Evolutionary conservation across 2,329 filamentous ascomycete genomes (phyloP).

Genomic region (Tricladium varicosporioides): DNA sequence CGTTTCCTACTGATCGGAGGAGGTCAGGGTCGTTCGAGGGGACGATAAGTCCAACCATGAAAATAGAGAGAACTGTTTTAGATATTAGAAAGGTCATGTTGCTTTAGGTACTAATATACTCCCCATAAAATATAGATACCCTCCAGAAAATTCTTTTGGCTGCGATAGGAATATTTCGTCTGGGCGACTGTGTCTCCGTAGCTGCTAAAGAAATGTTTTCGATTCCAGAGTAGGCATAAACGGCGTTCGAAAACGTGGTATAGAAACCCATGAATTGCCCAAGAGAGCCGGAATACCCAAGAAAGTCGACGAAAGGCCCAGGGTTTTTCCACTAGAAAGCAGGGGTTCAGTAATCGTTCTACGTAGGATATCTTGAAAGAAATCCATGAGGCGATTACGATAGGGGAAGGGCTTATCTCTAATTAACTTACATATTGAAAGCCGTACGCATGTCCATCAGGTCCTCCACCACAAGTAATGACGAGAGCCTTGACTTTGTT

Average conservation of each 20-base stretch:
- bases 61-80: conserved; percentile 34
- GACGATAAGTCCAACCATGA: conserved; percentile 54
- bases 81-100: not conserved
- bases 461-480: conserved; percentile 61
- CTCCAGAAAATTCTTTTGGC: conserved; percentile 50
- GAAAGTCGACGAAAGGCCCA: conserved; percentile 65
- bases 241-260: conserved; percentile 44
- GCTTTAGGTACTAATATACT: not conserved
- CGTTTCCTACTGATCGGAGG: conserved; percentile 41
- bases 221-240: conserved; percentile 47
- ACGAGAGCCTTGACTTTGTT: conserved; percentile 42
- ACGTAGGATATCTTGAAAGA: not conserved
- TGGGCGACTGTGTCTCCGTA: conserved; percentile 52
- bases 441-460: conserved; percentile 56
- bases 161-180: conserved; percentile 54
- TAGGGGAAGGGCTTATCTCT: not conserved
- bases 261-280: conserved; percentile 56
- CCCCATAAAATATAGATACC: conserved; percentile 50
- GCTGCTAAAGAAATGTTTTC: conserved; percentile 55
- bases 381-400: not conserved
- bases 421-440: conserved; percentile 54
- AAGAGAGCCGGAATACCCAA: conserved; percentile 57
- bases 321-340: conserved; percentile 52
- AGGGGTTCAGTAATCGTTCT: not conserved
- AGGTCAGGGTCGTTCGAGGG: conserved; percentile 48